These are phyloP conservation scores for Wallacemonas collosoma DNA, from an alignment of 208 protist genomes.

Conservation along the genomic window DNA sequence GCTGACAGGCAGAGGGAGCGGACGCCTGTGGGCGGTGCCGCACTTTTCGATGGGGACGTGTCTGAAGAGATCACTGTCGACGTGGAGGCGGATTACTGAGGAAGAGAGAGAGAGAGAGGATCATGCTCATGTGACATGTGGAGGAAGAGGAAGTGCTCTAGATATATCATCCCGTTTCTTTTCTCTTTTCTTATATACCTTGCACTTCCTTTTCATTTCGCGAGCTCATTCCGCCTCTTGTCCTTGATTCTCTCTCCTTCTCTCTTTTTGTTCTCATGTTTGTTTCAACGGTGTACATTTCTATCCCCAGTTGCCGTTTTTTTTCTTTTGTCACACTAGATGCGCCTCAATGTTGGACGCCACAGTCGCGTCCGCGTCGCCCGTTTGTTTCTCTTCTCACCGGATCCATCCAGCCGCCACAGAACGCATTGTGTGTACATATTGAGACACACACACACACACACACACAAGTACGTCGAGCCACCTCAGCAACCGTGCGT, in stretches of 20 bases:
- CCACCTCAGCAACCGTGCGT: no score
- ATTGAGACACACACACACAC: no score
- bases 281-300: not conserved
- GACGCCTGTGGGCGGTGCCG: not conserved
- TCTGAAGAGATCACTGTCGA: constrained; percentile 4
- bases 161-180: not conserved
- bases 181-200: not conserved
- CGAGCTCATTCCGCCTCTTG: not conserved
- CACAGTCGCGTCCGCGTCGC: no score
- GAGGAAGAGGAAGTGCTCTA: not conserved
- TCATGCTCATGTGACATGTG: not conserved
- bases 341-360: no score
- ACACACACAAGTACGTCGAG: no score
- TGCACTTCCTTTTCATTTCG: no score
- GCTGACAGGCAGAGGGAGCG: no score
- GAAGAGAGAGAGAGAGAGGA: not conserved
- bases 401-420: no score
- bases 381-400: no score
- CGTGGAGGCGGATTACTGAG: not conserved
- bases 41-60: constrained; percentile 2
- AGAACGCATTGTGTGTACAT: no score
- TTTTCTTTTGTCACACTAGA: no score
- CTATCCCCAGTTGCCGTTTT: no score
- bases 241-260: constrained; percentile 3
- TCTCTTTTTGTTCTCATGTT: not conserved